Evolutionary conservation across 1,284 basidiomycete genomes (phyloP), one percentile per base, ranked within the genome.

Genomic region (Irpex sp.): DNA sequence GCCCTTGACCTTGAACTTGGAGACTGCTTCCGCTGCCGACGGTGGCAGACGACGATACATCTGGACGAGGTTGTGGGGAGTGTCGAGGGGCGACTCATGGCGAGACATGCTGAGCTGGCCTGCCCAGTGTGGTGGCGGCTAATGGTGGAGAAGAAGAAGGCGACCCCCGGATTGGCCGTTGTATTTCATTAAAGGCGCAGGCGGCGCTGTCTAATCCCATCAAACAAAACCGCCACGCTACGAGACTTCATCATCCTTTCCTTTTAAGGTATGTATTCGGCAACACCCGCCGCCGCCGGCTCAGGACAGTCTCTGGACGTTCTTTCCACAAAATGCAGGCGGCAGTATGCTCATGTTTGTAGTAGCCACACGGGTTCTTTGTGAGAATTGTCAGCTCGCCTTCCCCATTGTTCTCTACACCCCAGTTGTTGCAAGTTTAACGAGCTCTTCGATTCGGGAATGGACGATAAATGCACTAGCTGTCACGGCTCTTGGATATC

Each of bases 1-100:
- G 8, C 40, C 40, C 15, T 44, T 37, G 78, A 73, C 69, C 81
- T 86, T 64, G 77, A 44, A 79, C 76, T 84, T 88, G 75, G 82
- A 81, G 64, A 80, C 80, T 61, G 75, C 68, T 15, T 78, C 71
- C 11, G 17, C 31, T 11, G 54, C 19, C 65, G 78, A 69, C 21
- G 65, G 56, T 26, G 66, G 61, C 55, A 26, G 68, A 60, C 51
- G 67, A 65, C 61, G 67, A 67, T 62, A 60, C 65, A 62, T 65
- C 61, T 65, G 49, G 52, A 62, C 54, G 11, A 17, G 54, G 60
- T 48, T 58, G 48, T 57, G 63, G 49, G 55, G 52, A 21, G 34
- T 54, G 62, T 49, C 49, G 65, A 58, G 71, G 74, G 76, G 76
- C 48, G 76, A 74, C n/a, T 72, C 74, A 26, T 76, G 76, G 61